Percentiles rank a stretch among this genome's conserved stretches.
These are phyloP conservation scores for Citrullus amarus DNA, from an alignment of 306 rosid species.

Conservation along the genomic window DNA sequence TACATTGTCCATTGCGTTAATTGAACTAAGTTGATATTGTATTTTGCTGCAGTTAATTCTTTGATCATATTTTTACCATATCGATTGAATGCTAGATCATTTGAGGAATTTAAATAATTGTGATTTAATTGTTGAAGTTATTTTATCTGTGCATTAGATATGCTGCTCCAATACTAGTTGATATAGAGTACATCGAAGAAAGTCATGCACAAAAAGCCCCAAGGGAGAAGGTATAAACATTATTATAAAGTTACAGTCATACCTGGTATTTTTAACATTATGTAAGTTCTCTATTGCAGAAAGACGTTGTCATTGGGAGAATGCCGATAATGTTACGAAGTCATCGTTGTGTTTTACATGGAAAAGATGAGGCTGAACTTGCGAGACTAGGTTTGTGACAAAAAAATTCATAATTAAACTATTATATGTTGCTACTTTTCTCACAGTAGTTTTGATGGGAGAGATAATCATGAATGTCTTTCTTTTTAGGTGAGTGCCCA, in stretches of 20 bases:
- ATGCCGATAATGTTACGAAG: slow-evolving; percentile 91
- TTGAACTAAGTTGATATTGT: background rate
- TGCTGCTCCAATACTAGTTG: slow-evolving; percentile 61
- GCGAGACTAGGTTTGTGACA: slow-evolving; percentile 55
- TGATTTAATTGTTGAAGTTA: background rate
- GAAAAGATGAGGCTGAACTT: slow-evolving; percentile 76
- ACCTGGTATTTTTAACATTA: background rate
- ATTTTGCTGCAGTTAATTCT: background rate
- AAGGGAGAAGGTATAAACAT: slow-evolving; percentile 33
- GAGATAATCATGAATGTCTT: background rate
- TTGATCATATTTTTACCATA: background rate
- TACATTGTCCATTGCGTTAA: background rate
- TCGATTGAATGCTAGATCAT: background rate
- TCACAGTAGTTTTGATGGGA: background rate
- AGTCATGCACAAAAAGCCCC: slow-evolving; percentile 25
- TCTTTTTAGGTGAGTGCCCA: slow-evolving; percentile 69
- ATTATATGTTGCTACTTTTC: background rate
- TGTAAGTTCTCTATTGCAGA: slow-evolving; percentile 22
- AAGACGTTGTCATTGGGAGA: slow-evolving; percentile 46
- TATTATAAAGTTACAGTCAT: background rate
- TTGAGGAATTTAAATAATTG: background rate
- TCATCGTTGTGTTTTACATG: slow-evolving; percentile 51
- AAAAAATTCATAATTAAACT: background rate
- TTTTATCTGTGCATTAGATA: slow-evolving; percentile 34
- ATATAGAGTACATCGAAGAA: slow-evolving; percentile 52